Percentiles rank a stretch among this genome's conserved stretches.
Conservation (phyloP, 83 land plant species). For the Thuja plicata region DNA sequence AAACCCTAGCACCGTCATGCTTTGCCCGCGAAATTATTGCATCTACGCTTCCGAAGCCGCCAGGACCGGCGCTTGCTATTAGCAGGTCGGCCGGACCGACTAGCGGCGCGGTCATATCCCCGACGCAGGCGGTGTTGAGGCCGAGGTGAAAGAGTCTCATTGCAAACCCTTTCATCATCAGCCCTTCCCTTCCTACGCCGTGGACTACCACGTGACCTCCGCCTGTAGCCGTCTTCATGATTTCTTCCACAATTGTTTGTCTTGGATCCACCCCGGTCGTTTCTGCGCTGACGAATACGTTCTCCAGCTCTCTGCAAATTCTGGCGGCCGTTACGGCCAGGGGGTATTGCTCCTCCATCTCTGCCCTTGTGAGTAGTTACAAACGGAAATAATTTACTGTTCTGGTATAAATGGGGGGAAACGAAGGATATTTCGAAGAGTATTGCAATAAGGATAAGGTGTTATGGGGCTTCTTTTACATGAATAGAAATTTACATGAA, state of each 20-base stretch:
- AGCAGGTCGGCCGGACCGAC: constrained; percentile 66
- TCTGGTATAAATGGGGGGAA: too few species aligned
- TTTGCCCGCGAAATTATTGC: constrained; percentile 67
- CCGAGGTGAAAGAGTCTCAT: constrained; percentile 96
- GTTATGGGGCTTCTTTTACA: too few species aligned
- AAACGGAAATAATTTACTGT: too few species aligned
- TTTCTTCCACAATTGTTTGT: constrained; percentile 29
- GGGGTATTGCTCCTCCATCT: background rate
- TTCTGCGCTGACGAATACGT: background rate
- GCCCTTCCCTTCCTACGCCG: constrained; percentile 94
- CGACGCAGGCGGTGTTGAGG: constrained; percentile 63
- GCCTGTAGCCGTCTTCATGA: constrained; percentile 28
- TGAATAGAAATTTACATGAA: too few species aligned
- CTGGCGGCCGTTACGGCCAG: background rate
- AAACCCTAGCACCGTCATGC: constrained; percentile 59
- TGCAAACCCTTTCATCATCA: constrained; percentile 82
- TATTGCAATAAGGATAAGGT: too few species aligned
- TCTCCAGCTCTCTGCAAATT: constrained; percentile 7
- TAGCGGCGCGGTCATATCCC: constrained; percentile 79
- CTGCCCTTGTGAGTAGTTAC: background rate
- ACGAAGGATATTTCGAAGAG: too few species aligned
- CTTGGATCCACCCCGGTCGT: background rate
- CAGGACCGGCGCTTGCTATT: constrained; percentile 92
- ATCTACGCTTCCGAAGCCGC: constrained; percentile 86
- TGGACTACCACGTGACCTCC: constrained; percentile 56